Evolutionary conservation across 169 alveolate species (phyloP), one percentile per base, ranked within the genome.

Genomic region (Eimeria sp.): DNA sequence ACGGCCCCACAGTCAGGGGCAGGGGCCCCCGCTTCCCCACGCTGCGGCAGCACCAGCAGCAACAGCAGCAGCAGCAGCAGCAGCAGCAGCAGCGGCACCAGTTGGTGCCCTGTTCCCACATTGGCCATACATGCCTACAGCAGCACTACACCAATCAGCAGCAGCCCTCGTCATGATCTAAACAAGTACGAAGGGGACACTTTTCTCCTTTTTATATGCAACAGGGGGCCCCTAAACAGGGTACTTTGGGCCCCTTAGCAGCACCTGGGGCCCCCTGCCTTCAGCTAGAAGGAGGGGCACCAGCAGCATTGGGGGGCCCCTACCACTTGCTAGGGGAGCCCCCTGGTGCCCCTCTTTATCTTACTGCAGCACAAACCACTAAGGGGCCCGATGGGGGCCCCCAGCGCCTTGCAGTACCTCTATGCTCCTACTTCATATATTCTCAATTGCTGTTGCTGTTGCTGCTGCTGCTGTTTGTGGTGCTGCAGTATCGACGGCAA

Each of bases 401-500:
- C n/a, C 14, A 11, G 43, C 22, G 3, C 76, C 14, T 9, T 1
- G 1, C 9, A 9, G 76, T 9, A 20, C 34, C n/a, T 20, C 40
- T 1, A 4, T 20, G 40, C 43, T 16, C 40, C 22, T 16, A 9
- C 40, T 1, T 27, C 43, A 65, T 20, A 27, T 4, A 27, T 20
- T 9, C 22, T 20, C 43, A 3, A 16, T 27, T 65, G 76, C 76
- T 65, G 76, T 9, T 65, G 76, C 76, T 65, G 76, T 3, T 65
- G 76, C 76, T 65, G 76, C 76, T 65, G 76, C 27, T 65, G 76
- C 76, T 65, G 76, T n/a, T 65, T 11, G 54, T 73, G 58, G 57
- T 73, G 84, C 84, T 73, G 84, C 84, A 73, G 84, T 43, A 7
- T 73, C 58, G 84, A 73, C 54, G 43, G 84, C 54, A 49, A 49